Percentiles rank a stretch among this genome's conserved stretches.
These are phyloP conservation scores for Penicillium aurantiogriseum DNA, from an alignment of 2,329 filamentous ascomycete genomes.

Conservation along the genomic window DNA sequence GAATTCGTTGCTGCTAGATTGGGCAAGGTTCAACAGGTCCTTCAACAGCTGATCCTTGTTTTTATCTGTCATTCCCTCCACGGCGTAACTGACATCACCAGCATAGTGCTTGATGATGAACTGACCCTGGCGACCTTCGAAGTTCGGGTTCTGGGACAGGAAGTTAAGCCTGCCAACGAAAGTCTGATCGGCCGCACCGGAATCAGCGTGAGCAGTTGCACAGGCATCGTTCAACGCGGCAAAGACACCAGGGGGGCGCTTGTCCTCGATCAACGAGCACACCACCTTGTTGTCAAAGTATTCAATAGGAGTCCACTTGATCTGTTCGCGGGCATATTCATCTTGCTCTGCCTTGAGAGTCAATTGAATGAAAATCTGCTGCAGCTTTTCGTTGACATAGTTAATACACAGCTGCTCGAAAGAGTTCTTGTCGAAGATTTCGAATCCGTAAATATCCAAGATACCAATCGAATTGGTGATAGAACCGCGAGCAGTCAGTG, in stretches of 20 bases:
- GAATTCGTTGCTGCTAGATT: constrained; percentile 79
- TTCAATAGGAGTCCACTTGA: constrained; percentile 97
- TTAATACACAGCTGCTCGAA: constrained; percentile 99
- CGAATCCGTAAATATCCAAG: constrained; percentile 97
- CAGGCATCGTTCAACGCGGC: constrained; percentile 96
- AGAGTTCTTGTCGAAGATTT: constrained; percentile 98
- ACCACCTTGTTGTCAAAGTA: constrained; percentile 99
- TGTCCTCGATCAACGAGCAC: constrained; percentile 92
- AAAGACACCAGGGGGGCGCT: constrained; percentile 86
- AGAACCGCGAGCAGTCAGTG: constrained; percentile 72
- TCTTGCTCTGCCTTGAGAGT: constrained; percentile 97
- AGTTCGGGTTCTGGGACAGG: constrained; percentile 81
- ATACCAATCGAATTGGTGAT: constrained; percentile 89
- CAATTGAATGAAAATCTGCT: constrained; percentile 98
- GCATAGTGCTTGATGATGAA: constrained; percentile 99
- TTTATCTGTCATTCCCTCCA: constrained; percentile 98
- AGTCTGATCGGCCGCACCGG: constrained; percentile 87
- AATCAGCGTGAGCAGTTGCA: constrained; percentile 96
- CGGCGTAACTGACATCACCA: constrained; percentile 89
- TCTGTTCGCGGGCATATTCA: constrained; percentile 92
- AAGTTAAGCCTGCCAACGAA: constrained; percentile 92
- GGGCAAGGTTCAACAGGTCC: constrained; percentile 83
- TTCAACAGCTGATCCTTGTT: constrained; percentile 98
- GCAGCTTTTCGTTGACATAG: constrained; percentile 98
- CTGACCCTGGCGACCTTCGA: constrained; percentile 86